These are phyloP conservation scores for Ceratocystis harringtonii DNA, from an alignment of 2,329 filamentous ascomycete genomes.

Conservation along the genomic window DNA sequence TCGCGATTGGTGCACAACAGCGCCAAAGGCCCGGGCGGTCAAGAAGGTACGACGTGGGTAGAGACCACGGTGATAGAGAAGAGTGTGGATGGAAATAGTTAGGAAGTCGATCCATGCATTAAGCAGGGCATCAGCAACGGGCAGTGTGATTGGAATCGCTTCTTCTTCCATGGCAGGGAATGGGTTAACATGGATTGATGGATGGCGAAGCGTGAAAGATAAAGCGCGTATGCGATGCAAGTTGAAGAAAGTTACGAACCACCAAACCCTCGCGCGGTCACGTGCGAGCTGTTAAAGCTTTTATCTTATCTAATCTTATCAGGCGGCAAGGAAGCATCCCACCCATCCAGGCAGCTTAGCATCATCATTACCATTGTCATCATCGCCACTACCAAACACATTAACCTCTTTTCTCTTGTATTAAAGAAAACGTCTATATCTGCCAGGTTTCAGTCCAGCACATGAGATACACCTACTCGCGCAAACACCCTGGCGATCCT, in stretches of 20 bases:
- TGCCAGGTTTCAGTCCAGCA: too few species aligned
- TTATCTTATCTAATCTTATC: not conserved
- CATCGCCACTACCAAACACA: too few species aligned
- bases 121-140: slow-evolving; percentile 43
- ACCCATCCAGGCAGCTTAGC: too few species aligned
- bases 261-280: slow-evolving; percentile 15
- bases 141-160: slow-evolving; percentile 23
- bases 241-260: not conserved
- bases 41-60: slow-evolving; percentile 70
- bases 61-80: slow-evolving; percentile 66
- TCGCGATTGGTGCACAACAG: slow-evolving; percentile 69
- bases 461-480: too few species aligned
- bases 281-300: not conserved
- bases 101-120: slow-evolving; percentile 64
- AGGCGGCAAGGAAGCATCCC: too few species aligned
- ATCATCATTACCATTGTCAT: too few species aligned
- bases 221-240: not conserved
- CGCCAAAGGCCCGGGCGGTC: slow-evolving; percentile 65
- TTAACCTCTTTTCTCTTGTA: too few species aligned
- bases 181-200: not conserved
- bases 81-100: slow-evolving; percentile 67
- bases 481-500: too few species aligned
- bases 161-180: not conserved
- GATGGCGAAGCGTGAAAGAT: not conserved
- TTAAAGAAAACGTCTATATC: too few species aligned